Percentiles rank a stretch among this genome's conserved stretches.
Evolutionary conservation across 108 stramenopile genomes (phyloP).

Genomic region (Cylindrotheca fusiformis): DNA sequence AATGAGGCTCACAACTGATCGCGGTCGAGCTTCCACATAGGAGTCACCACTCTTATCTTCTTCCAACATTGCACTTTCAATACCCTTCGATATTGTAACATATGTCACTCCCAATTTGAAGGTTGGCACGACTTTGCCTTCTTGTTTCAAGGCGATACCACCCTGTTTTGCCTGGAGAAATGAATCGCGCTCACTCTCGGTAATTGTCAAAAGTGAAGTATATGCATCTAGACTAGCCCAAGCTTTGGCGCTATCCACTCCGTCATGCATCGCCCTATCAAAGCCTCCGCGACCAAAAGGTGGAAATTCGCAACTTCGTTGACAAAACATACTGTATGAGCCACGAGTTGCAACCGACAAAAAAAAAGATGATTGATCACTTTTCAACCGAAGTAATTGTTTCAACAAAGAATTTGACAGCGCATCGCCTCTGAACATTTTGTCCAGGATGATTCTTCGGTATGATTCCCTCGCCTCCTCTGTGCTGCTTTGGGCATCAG

Average conservation of each 20-base stretch:
- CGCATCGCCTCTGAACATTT: conserved; percentile 14
- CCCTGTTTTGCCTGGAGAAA: conserved; percentile 7
- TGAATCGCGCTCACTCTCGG: neutral
- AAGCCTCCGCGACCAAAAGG: conserved; percentile 15
- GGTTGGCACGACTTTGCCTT: conserved; percentile 1
- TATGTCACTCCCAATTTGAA: neutral
- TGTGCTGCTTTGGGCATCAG: neutral
- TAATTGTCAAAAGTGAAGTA: conserved; percentile 5
- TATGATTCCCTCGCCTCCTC: neutral
- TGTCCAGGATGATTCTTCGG: conserved; percentile 24
- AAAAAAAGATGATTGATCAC: conserved; percentile 2
- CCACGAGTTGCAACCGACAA: conserved; percentile 11
- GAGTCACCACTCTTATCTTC: conserved; percentile 8
- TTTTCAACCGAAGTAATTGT: conserved; percentile 15
- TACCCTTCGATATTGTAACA: conserved; percentile 21
- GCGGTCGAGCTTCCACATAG: conserved; percentile 23
- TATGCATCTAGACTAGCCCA: conserved; percentile 18
- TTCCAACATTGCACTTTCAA: conserved; percentile 21
- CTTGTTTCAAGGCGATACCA: conserved; percentile 16
- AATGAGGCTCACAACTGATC: conserved; percentile 57
- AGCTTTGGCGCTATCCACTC: conserved; percentile 21
- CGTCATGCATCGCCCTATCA: conserved; percentile 11
- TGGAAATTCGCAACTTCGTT: conserved; percentile 8
- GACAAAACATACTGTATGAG: conserved; percentile 16
- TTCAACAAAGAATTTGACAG: conserved; percentile 4